Evolutionary conservation across 805 yeast genomes (phyloP).

Genomic region (Cyberlindnera bimundalis): DNA sequence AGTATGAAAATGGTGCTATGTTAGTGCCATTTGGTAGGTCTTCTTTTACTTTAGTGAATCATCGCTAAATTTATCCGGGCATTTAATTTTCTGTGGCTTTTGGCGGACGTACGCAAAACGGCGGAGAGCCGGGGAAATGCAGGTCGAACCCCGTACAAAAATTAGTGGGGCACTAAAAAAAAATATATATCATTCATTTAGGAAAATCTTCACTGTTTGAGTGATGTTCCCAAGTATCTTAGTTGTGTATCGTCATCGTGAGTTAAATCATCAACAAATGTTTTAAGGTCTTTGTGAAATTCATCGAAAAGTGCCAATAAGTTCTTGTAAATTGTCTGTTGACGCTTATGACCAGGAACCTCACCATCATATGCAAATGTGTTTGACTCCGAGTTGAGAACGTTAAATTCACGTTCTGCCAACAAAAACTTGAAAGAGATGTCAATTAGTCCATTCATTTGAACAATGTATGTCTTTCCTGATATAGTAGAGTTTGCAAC

Average conservation of each 20-base stretch:
- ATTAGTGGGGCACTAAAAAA: neutral
- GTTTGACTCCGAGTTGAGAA: constrained; percentile 29
- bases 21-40: too few relatives aligned
- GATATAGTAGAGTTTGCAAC: constrained; percentile 35
- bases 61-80: too few relatives aligned
- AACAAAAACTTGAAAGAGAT: constrained; percentile 38
- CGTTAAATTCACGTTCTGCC: constrained; percentile 36
- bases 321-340: constrained; percentile 33
- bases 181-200: too few relatives aligned
- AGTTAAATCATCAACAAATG: constrained; percentile 50
- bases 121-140: too few relatives aligned
- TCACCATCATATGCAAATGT: constrained; percentile 12
- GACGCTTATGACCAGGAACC: constrained; percentile 6
- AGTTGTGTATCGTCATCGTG: constrained; percentile 48
- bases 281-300: constrained; percentile 40
- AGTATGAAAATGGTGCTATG: too few relatives aligned
- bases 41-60: too few relatives aligned
- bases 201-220: constrained; percentile 20
- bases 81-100: too few relatives aligned
- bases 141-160: too few relatives aligned
- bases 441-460: constrained; percentile 36
- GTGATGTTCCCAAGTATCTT: constrained; percentile 40
- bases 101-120: too few relatives aligned
- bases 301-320: constrained; percentile 40
- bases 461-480: constrained; percentile 38